A percentile compares a stretch with the other conserved stretches of the same genome.
Conservation (phyloP, 176 grass and related monocot genomes). For the Raddia distichophylla region DNA sequence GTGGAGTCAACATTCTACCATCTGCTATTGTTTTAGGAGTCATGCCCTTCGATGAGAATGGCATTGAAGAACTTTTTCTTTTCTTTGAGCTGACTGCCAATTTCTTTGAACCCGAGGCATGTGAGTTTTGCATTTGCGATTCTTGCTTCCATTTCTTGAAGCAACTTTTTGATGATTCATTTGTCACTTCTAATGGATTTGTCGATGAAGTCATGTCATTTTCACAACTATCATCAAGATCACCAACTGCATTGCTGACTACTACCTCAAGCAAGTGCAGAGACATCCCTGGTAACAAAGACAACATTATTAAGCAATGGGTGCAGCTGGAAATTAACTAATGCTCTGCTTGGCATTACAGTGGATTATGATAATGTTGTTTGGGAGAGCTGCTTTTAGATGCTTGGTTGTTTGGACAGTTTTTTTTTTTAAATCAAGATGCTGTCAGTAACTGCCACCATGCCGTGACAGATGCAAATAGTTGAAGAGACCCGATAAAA, state of each 20-base stretch:
- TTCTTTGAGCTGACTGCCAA: slow-evolving; percentile 41
- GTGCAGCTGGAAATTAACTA: slow-evolving; percentile 24
- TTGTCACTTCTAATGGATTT: slow-evolving; percentile 42
- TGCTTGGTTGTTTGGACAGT: too few species aligned
- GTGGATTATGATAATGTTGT: too few species aligned
- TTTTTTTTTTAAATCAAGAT: too few species aligned
- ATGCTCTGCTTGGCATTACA: neutral
- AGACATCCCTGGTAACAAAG: slow-evolving; percentile 67
- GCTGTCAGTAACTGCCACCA: too few species aligned
- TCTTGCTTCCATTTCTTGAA: slow-evolving; percentile 77
- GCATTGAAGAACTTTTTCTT: slow-evolving; percentile 47
- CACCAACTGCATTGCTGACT: slow-evolving; percentile 75
- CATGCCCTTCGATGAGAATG: slow-evolving; percentile 26
- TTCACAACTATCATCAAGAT: slow-evolving; percentile 60
- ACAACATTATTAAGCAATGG: slow-evolving; percentile 35
- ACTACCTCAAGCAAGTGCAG: slow-evolving; percentile 71
- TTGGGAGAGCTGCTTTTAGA: too few species aligned
- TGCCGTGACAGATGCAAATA: too few species aligned
- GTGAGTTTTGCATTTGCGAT: slow-evolving; percentile 41
- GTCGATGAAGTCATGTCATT: slow-evolving; percentile 40
- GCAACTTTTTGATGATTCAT: slow-evolving; percentile 54
- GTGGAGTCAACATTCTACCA: slow-evolving; percentile 44
- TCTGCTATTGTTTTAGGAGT: slow-evolving; percentile 34
- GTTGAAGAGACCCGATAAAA: too few species aligned
- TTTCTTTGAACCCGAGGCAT: slow-evolving; percentile 39